Evolutionary conservation across 495 filamentous ascomycete genomes (phyloP).

Genomic region (Penicillium cinerascens): DNA sequence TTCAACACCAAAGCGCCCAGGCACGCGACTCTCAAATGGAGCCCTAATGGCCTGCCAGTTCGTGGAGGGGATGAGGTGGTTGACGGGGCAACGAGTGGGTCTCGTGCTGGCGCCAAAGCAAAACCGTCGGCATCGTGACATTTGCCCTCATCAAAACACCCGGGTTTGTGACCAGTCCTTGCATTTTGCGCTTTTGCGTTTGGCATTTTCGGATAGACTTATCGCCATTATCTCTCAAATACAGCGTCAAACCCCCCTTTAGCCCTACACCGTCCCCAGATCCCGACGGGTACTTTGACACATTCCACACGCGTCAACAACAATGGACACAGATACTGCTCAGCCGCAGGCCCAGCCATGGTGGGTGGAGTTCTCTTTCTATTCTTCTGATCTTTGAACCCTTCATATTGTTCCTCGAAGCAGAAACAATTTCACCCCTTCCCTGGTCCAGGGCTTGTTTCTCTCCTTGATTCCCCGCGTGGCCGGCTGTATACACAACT

Average conservation of each 20-base stretch:
- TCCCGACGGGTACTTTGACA: slow-evolving; percentile 20
- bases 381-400: background rate
- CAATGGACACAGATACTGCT: slow-evolving; percentile 21
- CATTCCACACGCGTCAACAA: slow-evolving; percentile 30
- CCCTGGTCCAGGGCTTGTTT: slow-evolving; percentile 6
- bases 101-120: slow-evolving; percentile 2
- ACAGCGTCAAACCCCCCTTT: background rate
- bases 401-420: background rate
- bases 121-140: slow-evolving; percentile 1
- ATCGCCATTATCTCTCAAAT: background rate
- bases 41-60: background rate
- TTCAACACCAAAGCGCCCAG: too few relatives aligned
- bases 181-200: background rate
- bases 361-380: slow-evolving; percentile 12
- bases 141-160: background rate
- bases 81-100: slow-evolving; percentile 8
- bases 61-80: slow-evolving; percentile 1
- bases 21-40: background rate
- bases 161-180: background rate
- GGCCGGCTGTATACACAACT: background rate
- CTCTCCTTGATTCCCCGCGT: background rate
- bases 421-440: background rate
- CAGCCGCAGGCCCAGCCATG: slow-evolving; percentile 18
- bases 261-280: background rate
- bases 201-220: background rate